Evolutionary conservation across 169 alveolate genomes (phyloP).

Genomic region (Cyclospora cayetanensis): DNA sequence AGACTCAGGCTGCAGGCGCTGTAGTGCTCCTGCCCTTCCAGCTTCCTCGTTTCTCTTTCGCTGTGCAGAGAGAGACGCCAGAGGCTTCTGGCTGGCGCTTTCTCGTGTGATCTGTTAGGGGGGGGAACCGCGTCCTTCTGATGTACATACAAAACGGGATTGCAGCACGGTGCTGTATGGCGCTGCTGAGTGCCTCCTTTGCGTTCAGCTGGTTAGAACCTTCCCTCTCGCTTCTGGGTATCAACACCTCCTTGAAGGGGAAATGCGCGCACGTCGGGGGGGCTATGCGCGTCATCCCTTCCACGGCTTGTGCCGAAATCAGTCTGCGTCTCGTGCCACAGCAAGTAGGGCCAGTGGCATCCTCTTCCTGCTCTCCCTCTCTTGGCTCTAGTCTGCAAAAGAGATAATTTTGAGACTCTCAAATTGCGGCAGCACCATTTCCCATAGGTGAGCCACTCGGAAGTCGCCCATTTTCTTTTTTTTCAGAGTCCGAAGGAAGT

Average conservation of each 20-base stretch:
- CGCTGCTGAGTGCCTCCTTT: neutral
- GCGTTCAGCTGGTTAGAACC: conserved; percentile 65
- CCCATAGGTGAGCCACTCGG: too few species aligned
- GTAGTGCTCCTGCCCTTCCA: too few species aligned
- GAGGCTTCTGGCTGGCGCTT: neutral
- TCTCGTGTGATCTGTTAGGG: neutral
- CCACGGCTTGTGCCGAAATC: conserved; percentile 52
- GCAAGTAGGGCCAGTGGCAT: conserved; percentile 7
- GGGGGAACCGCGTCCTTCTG: neutral
- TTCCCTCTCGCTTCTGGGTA: conserved; percentile 53
- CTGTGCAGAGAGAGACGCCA: too few species aligned
- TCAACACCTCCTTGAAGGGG: conserved; percentile 47
- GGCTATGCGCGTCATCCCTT: conserved; percentile 65
- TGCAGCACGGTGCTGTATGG: neutral
- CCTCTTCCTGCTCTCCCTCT: neutral
- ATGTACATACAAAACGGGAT: neutral
- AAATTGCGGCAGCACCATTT: too few species aligned
- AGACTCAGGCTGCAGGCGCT: neutral
- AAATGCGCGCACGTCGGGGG: conserved; percentile 38
- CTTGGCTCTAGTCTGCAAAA: too few species aligned
- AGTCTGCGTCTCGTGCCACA: conserved; percentile 69
- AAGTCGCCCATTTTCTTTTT: neutral
- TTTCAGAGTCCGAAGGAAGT: conserved; percentile 38
- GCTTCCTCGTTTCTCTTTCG: too few species aligned
- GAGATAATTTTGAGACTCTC: too few species aligned